phyloP scores from a whole-genome alignment of 2,329 filamentous ascomycete genomes.

The Lasiodiplodia gonubiensis region DNA sequence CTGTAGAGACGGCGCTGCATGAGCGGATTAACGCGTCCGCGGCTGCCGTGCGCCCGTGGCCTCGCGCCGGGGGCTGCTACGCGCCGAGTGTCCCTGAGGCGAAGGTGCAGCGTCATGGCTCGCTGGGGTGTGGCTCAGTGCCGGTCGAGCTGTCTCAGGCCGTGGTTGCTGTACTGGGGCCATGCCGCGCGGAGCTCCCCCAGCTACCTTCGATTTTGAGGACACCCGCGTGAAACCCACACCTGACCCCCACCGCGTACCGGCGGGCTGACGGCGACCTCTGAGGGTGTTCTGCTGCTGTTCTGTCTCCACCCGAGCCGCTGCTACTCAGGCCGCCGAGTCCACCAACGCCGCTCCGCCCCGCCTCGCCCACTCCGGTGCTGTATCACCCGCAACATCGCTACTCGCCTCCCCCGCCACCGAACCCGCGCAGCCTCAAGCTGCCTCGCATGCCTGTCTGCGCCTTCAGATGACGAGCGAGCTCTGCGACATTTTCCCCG shows the following conservation, averaged over 20 bases:
- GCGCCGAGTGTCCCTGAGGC: slow-evolving; percentile 25
- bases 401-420: slow-evolving; percentile 8
- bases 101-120: slow-evolving; percentile 23
- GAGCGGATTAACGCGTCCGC: background rate
- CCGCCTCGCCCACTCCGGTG: slow-evolving; percentile 22
- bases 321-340: slow-evolving; percentile 18
- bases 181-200: slow-evolving; percentile 14
- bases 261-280: slow-evolving; percentile 10
- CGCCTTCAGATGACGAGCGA: slow-evolving; percentile 25
- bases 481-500: slow-evolving; percentile 12
- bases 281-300: slow-evolving; percentile 17
- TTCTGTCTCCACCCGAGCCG: background rate
- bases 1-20: background rate
- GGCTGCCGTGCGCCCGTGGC: background rate
- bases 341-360: slow-evolving; percentile 20
- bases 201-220: slow-evolving; percentile 14
- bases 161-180: slow-evolving; percentile 2
- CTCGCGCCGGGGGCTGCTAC: slow-evolving; percentile 11
- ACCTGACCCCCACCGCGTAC: slow-evolving; percentile 16
- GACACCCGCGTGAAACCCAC: slow-evolving; percentile 20
- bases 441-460: slow-evolving; percentile 10
- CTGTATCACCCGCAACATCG: slow-evolving; percentile 17
- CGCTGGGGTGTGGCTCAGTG: slow-evolving; percentile 22
- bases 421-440: slow-evolving; percentile 9
- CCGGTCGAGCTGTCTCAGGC: slow-evolving; percentile 18